phyloP scores from a whole-genome alignment of 2,329 filamentous ascomycete species.

The Apiospora koreana region DNA sequence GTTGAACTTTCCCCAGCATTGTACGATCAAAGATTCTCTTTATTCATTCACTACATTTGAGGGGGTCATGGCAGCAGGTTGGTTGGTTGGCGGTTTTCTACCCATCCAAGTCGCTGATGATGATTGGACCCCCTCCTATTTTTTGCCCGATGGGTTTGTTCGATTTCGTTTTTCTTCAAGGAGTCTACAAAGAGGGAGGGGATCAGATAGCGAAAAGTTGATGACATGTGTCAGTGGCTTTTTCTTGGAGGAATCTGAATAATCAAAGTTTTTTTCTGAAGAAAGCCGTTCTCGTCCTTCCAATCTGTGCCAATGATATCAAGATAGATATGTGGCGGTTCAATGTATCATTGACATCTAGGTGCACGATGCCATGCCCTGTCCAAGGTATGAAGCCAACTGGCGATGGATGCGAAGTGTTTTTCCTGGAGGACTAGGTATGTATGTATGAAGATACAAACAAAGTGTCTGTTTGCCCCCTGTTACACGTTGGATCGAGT shows the following conservation, averaged over 20 bases:
- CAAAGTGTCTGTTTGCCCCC: too few relatives aligned
- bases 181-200: constrained; percentile 4
- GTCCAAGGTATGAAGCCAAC: too few relatives aligned
- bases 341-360: background rate
- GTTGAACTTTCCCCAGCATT: constrained; percentile 11
- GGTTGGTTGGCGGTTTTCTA: background rate
- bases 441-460: too few relatives aligned
- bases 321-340: too few relatives aligned
- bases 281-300: background rate
- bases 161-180: background rate
- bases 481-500: background rate
- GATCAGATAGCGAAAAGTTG: background rate
- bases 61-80: background rate
- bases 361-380: background rate
- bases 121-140: background rate
- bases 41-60: background rate
- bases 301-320: background rate
- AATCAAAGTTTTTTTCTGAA: background rate
- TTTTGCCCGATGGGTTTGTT: background rate
- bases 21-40: constrained; percentile 22
- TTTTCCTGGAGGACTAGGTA: background rate
- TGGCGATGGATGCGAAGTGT: background rate
- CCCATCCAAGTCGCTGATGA: background rate
- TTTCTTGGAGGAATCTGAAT: constrained; percentile 5
- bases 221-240: background rate